These are phyloP conservation scores for Fraxinus americana DNA, from an alignment of 257 asterid species.

Conservation along the genomic window DNA sequence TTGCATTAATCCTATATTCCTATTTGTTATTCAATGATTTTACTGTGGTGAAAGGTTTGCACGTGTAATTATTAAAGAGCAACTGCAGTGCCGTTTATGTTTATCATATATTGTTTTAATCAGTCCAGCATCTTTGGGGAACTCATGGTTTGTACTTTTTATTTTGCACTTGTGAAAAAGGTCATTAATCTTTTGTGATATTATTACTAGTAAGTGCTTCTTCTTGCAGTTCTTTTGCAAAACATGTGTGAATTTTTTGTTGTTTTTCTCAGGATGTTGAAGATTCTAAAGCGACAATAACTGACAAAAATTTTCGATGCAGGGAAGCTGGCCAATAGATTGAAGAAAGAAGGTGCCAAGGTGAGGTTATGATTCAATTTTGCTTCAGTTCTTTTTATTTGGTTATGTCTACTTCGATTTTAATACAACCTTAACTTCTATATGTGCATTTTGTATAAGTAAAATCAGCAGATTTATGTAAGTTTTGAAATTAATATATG, in stretches of 20 bases:
- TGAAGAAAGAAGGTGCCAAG: conserved; percentile 93
- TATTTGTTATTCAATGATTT: conserved; percentile 1
- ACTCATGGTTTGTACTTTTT: not conserved
- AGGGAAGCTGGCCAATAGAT: conserved; percentile 90
- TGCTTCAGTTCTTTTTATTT: conserved; percentile 2
- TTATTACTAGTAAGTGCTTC: not conserved
- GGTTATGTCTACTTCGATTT: conserved; percentile 5
- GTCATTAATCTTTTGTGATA: not conserved
- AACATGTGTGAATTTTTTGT: not conserved
- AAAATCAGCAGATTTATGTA: not conserved
- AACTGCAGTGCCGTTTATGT: not conserved
- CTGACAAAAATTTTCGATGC: conserved; percentile 28
- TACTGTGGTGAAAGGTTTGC: not conserved
- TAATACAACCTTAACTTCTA: not conserved
- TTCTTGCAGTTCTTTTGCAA: not conserved
- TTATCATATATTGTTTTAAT: not conserved
- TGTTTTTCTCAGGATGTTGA: not conserved
- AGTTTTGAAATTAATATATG: not conserved
- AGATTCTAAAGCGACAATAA: conserved; percentile 10
- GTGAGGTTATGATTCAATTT: conserved; percentile 40
- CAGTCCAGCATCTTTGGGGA: not conserved
- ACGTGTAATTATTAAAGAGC: not conserved
- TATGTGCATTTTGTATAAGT: not conserved
- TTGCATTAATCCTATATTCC: not conserved
- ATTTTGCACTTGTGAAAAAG: not conserved